Evolutionary conservation across 1,139 yeast species (phyloP).

Genomic region (Candida sanyaensis): DNA sequence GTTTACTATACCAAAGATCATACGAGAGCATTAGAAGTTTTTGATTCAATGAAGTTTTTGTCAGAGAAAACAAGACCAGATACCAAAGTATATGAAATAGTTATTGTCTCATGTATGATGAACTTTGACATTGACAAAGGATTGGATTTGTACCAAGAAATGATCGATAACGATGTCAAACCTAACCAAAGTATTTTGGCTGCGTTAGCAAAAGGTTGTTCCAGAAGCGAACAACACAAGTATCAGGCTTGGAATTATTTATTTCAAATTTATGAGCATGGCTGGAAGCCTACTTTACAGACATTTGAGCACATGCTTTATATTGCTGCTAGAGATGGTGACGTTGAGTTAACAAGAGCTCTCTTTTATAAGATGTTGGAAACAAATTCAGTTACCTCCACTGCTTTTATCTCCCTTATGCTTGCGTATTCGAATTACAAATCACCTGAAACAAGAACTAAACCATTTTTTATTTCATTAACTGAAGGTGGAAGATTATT

Average conservation of each 20-base stretch:
- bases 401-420: slow-evolving; percentile 55
- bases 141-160: slow-evolving; percentile 73
- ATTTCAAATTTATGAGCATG: slow-evolving; percentile 59
- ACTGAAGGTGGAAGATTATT: slow-evolving; percentile 50
- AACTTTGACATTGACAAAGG: slow-evolving; percentile 70
- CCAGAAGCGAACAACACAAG: slow-evolving; percentile 45
- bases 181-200: slow-evolving; percentile 53
- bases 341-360: slow-evolving; percentile 72
- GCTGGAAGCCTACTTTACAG: slow-evolving; percentile 49
- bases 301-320: slow-evolving; percentile 72
- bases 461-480: slow-evolving; percentile 40
- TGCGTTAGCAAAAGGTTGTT: slow-evolving; percentile 74
- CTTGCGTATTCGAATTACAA: slow-evolving; percentile 53
- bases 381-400: slow-evolving; percentile 35
- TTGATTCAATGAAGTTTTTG: slow-evolving; percentile 84
- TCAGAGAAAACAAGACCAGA: slow-evolving; percentile 69
- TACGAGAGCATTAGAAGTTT: slow-evolving; percentile 67
- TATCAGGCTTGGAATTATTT: slow-evolving; percentile 78
- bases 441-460: slow-evolving; percentile 9
- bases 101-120: slow-evolving; percentile 66
- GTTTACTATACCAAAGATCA: slow-evolving; percentile 54
- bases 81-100: slow-evolving; percentile 63
- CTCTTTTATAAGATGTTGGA: slow-evolving; percentile 58
- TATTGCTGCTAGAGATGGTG: slow-evolving; percentile 78
- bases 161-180: slow-evolving; percentile 39